phyloP scores from a whole-genome alignment of 495 filamentous ascomycete genomes.

The Hyaloscypha variabilis region DNA sequence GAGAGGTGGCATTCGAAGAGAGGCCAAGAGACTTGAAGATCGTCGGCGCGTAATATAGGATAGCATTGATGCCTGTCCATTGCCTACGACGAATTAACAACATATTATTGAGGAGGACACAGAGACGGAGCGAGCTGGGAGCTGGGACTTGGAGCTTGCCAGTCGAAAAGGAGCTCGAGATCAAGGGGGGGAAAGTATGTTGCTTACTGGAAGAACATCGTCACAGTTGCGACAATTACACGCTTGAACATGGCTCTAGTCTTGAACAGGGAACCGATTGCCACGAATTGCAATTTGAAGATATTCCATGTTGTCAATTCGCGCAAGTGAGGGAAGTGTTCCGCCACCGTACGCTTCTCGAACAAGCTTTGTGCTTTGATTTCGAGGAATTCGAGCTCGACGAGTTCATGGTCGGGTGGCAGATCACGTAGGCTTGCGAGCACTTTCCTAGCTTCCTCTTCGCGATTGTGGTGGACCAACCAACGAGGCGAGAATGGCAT shows the following conservation, averaged over 20 bases:
- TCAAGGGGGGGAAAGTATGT: too few species aligned
- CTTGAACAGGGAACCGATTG: constrained; percentile 72
- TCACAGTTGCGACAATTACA: constrained; percentile 66
- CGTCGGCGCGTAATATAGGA: constrained; percentile 69
- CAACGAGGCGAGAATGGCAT: constrained; percentile 84
- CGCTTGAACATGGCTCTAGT: constrained; percentile 75
- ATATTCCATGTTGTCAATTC: constrained; percentile 61
- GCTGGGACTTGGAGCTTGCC: too few species aligned
- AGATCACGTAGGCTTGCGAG: constrained; percentile 68
- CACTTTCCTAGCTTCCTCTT: constrained; percentile 69
- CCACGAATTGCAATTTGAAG: constrained; percentile 72
- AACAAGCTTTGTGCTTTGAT: constrained; percentile 80
- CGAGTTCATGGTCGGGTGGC: constrained; percentile 59
- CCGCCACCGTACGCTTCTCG: constrained; percentile 73
- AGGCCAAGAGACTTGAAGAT: constrained; percentile 76
- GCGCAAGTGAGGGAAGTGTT: constrained; percentile 69
- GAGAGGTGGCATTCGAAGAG: constrained; percentile 59
- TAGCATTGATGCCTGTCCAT: constrained; percentile 74
- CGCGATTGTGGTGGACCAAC: constrained; percentile 73
- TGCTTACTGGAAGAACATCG: constrained; percentile 75
- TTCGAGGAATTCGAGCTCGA: constrained; percentile 79
- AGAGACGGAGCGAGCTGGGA: too few species aligned
- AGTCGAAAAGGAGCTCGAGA: too few species aligned
- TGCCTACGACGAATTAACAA: too few species aligned
- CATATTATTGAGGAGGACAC: too few species aligned